phyloP scores from a whole-genome alignment of 441 rosid species.

The Lepidium campestre region DNA sequence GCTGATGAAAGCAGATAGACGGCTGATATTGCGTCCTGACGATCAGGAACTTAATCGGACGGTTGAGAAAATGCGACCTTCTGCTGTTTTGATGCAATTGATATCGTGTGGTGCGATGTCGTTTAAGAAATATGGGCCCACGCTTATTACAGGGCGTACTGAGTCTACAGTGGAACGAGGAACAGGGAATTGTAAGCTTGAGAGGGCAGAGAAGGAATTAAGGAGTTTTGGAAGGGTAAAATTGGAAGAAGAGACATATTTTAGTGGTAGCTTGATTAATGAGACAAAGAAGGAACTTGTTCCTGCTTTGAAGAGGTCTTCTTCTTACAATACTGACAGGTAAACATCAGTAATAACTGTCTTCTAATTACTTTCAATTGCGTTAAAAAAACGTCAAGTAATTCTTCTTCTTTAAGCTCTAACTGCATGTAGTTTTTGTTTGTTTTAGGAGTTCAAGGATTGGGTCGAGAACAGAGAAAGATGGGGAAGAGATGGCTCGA shows the following conservation, averaged over 20 bases:
- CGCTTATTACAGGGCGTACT: slow-evolving; percentile 40
- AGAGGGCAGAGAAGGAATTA: slow-evolving; percentile 33
- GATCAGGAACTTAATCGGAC: slow-evolving; percentile 24
- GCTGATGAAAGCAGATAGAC: slow-evolving; percentile 25
- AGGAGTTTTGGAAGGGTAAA: slow-evolving; percentile 34
- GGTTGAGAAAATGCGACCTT: slow-evolving; percentile 40
- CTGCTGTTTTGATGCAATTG: slow-evolving; percentile 34
- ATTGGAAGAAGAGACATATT: slow-evolving; percentile 65
- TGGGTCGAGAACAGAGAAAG: neutral
- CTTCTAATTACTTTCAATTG: neutral
- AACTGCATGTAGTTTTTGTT: neutral
- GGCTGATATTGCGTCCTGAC: slow-evolving; percentile 25
- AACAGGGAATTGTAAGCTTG: slow-evolving; percentile 27
- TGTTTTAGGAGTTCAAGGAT: neutral
- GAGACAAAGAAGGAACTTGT: slow-evolving; percentile 38
- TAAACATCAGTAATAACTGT: slow-evolving; percentile 12
- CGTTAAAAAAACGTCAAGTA: neutral
- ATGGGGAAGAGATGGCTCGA: neutral
- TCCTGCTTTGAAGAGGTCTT: slow-evolving; percentile 51
- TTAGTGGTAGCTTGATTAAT: slow-evolving; percentile 75
- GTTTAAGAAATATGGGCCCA: slow-evolving; percentile 55
- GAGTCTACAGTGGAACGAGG: slow-evolving; percentile 42
- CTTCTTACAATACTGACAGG: slow-evolving; percentile 66
- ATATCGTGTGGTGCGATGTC: slow-evolving; percentile 54
- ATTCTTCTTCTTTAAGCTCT: neutral